Conservation (phyloP, 2,329 filamentous ascomycete genomes). For the Fusarium robinianum region DNA sequence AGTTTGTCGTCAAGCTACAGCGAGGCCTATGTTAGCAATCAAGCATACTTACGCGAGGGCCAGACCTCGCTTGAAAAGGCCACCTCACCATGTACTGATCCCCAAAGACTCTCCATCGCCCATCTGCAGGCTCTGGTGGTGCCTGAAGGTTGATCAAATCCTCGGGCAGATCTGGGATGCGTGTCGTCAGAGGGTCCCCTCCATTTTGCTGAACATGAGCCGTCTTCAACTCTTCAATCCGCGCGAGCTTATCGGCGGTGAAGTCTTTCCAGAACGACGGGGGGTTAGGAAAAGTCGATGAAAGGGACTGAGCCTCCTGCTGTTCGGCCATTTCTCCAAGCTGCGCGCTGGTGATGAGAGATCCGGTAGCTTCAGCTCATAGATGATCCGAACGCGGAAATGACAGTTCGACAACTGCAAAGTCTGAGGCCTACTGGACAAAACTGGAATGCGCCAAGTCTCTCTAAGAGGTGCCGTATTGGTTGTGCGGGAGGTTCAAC, state of each 20-base stretch:
- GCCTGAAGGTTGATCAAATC: conserved; percentile 81
- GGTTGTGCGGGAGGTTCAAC: too few species aligned
- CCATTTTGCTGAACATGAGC: conserved; percentile 43
- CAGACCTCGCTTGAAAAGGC: not conserved
- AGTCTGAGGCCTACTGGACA: too few species aligned
- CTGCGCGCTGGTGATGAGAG: conserved; percentile 18
- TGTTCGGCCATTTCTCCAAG: conserved; percentile 64
- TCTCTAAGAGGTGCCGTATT: too few species aligned
- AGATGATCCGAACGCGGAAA: too few species aligned
- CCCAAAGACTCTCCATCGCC: conserved; percentile 77
- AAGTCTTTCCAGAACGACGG: conserved; percentile 91
- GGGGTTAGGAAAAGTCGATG: conserved; percentile 79
- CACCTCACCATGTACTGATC: conserved; percentile 60
- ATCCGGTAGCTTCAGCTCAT: conserved; percentile 18
- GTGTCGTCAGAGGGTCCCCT: conserved; percentile 36
- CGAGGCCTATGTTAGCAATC: too few species aligned
- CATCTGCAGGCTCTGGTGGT: conserved; percentile 71
- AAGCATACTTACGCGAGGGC: not conserved
- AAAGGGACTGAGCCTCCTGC: conserved; percentile 52
- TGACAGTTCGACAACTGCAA: too few species aligned
- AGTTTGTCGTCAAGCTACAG: conserved; percentile 63
- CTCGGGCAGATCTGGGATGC: conserved; percentile 60
- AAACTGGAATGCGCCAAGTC: too few species aligned
- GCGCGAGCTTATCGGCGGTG: conserved; percentile 72
- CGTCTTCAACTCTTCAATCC: conserved; percentile 51